These are phyloP conservation scores for Verticillium zaregamsianum DNA, from an alignment of 2,329 filamentous ascomycete genomes.

Conservation along the genomic window DNA sequence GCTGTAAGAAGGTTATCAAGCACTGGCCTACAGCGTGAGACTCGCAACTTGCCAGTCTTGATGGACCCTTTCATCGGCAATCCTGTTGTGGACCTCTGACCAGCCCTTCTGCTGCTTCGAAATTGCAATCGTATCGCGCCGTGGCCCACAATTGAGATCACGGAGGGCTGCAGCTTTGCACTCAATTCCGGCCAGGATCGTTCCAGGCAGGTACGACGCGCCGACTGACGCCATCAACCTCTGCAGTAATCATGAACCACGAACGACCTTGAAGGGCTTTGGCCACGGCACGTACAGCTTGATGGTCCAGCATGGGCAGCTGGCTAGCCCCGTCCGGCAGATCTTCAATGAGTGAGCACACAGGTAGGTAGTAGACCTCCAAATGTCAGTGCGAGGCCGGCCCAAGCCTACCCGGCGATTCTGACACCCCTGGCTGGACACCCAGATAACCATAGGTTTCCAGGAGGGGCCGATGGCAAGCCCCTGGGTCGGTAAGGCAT, in stretches of 20 bases:
- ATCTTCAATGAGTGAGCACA: not conserved
- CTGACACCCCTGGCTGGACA: not conserved
- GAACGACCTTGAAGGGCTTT: not conserved
- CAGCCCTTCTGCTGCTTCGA: not conserved
- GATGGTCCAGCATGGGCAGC: not conserved
- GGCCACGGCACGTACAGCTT: no score
- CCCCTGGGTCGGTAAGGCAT: no score
- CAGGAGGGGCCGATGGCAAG: not conserved
- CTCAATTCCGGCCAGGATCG: not conserved
- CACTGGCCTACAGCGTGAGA: no score
- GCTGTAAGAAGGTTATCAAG: no score
- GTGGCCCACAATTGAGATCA: not conserved
- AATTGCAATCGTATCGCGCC: not conserved
- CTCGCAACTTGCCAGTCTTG: not conserved
- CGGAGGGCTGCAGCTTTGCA: not conserved
- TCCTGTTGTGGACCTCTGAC: not conserved
- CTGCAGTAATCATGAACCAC: not conserved
- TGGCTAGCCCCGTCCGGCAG: not conserved
- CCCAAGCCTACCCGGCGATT: not conserved
- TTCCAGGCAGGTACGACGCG: not conserved
- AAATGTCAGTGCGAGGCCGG: not conserved
- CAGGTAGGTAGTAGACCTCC: not conserved
- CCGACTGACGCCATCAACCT: not conserved
- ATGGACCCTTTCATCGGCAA: not conserved
- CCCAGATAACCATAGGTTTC: not conserved